These are phyloP conservation scores for Ustilago xerochloae DNA, from an alignment of 1,284 basidiomycete species.

Conservation along the genomic window DNA sequence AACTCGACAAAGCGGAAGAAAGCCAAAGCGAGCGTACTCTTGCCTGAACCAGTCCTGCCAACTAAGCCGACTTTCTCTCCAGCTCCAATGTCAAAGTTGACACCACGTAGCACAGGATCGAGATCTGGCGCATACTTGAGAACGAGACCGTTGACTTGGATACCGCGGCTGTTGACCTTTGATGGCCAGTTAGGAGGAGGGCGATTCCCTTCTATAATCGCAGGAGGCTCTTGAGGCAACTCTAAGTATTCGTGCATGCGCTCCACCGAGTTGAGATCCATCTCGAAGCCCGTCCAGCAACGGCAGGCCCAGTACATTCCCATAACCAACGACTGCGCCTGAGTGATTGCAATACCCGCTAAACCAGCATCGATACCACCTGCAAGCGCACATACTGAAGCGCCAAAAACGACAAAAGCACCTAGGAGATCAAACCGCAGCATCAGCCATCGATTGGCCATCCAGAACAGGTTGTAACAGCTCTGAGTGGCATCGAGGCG, in stretches of 20 bases:
- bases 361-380: conserved; percentile 41
- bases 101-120: conserved; percentile 71
- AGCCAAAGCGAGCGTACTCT: conserved; percentile 62
- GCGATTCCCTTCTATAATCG: conserved; percentile 62
- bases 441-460: conserved; percentile 55
- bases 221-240: conserved; percentile 69
- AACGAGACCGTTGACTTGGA: conserved; percentile 70
- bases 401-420: conserved; percentile 70
- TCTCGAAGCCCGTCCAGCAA: conserved; percentile 65
- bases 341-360: conserved; percentile 50
- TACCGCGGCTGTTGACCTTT: conserved; percentile 64
- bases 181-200: conserved; percentile 72
- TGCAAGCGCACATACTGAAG: conserved; percentile 69
- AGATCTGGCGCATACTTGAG: conserved; percentile 71
- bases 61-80: conserved; percentile 88
- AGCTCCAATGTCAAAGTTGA: conserved; percentile 72
- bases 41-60: conserved; percentile 73
- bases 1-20: conserved; percentile 62
- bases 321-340: conserved; percentile 61
- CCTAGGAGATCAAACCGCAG: conserved; percentile 69
- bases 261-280: conserved; percentile 71
- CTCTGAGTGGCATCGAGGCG: conserved; percentile 71
- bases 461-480: conserved; percentile 59
- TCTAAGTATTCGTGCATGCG: conserved; percentile 70
- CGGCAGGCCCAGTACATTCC: conserved; percentile 69